Conservation (phyloP, 2,329 filamentous ascomycete species). For the Colletotrichum coccodes region DNA sequence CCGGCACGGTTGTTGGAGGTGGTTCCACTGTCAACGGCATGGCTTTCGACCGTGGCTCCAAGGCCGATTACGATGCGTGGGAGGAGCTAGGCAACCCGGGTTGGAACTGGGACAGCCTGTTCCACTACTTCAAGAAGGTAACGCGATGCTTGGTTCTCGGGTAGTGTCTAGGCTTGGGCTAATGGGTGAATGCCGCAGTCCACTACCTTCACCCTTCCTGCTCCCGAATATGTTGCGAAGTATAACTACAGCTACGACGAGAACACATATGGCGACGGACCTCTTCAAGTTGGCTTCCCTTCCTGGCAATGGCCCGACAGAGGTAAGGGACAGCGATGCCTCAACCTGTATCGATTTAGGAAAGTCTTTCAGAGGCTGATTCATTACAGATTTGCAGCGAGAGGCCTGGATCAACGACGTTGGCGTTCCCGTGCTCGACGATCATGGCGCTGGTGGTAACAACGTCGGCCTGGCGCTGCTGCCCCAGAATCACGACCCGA, state of each 20-base stretch:
- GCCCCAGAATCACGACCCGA: constrained; percentile 47
- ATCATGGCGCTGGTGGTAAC: constrained; percentile 32
- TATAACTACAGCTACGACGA: constrained; percentile 36
- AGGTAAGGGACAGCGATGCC: constrained; percentile 4
- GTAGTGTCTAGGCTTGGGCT: constrained; percentile 39
- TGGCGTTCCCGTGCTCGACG: constrained; percentile 24
- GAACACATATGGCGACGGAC: constrained; percentile 37
- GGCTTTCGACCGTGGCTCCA: constrained; percentile 55
- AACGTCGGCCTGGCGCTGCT: constrained; percentile 39
- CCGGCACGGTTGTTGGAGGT: constrained; percentile 37
- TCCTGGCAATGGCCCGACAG: constrained; percentile 39
- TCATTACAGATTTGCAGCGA: constrained; percentile 12
- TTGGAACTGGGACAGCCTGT: constrained; percentile 56
- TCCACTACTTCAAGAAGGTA: constrained; percentile 57
- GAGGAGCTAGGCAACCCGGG: constrained; percentile 52
- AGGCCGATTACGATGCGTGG: constrained; percentile 54
- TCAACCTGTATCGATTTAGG: background rate
- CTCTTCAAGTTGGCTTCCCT: constrained; percentile 37
- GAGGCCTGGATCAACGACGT: constrained; percentile 28
- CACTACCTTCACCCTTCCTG: constrained; percentile 42
- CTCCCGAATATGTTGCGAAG: constrained; percentile 39
- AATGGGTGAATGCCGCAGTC: constrained; percentile 41
- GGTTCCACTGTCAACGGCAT: constrained; percentile 48
- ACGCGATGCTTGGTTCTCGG: no score
- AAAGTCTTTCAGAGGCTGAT: no score